Percentiles rank a stretch among this genome's conserved stretches.
phyloP scores from a whole-genome alignment of 768 basidiomycete genomes.

The Pleurotus tuoliensis region DNA sequence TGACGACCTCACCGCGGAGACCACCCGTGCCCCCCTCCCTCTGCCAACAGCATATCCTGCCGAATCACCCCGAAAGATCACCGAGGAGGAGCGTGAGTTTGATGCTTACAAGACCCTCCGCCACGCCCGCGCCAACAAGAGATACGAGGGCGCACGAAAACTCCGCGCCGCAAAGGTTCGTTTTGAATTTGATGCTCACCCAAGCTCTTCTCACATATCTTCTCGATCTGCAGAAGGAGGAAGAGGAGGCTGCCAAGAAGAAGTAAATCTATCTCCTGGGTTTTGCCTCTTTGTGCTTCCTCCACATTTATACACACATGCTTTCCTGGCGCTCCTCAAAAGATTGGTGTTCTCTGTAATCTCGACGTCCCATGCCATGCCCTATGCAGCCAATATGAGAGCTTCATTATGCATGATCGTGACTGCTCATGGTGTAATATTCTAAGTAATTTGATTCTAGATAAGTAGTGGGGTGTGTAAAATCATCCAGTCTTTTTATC shows the following conservation, averaged over 20 bases:
- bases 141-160: conserved; percentile 88
- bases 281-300: conserved; percentile 16
- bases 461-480: background rate
- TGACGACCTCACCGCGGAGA: conserved; percentile 76
- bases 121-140: conserved; percentile 70
- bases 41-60: conserved; percentile 64
- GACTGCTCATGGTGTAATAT: background rate
- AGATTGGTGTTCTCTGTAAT: conserved; percentile 25
- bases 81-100: conserved; percentile 84
- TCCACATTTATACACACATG: conserved; percentile 15
- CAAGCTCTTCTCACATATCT: background rate
- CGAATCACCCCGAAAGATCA: conserved; percentile 92
- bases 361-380: conserved; percentile 30
- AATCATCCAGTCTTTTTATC: background rate
- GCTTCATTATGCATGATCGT: background rate
- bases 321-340: conserved; percentile 29
- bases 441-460: too few species aligned
- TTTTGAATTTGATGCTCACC: conserved; percentile 6
- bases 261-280: conserved; percentile 48
- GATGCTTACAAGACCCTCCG: conserved; percentile 89
- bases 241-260: conserved; percentile 91
- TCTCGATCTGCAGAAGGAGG: conserved; percentile 59
- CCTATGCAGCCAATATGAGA: conserved; percentile 29
- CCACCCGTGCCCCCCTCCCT: conserved; percentile 62
- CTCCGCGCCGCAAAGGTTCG: conserved; percentile 80